Evolutionary conservation across 2,329 filamentous ascomycete species (phyloP).

Genomic region (Magnaporthales sp.): DNA sequence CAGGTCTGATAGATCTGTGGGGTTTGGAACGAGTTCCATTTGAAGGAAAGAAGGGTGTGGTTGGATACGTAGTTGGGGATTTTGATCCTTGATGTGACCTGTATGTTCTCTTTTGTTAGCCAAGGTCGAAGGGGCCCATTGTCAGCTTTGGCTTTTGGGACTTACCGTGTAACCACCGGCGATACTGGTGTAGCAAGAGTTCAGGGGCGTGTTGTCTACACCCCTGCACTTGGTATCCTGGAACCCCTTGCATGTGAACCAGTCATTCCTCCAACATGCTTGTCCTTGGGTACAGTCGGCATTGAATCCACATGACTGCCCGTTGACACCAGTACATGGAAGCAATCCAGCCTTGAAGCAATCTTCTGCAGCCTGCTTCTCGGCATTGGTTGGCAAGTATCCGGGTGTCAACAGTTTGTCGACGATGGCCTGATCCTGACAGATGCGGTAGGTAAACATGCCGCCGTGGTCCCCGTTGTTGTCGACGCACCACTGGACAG

Average conservation of each 20-base stretch:
- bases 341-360: constrained; percentile 41
- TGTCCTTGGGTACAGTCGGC: neutral
- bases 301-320: neutral
- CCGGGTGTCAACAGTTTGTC: constrained; percentile 37
- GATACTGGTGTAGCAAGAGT: neutral
- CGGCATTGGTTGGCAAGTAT: constrained; percentile 38
- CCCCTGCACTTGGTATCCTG: neutral
- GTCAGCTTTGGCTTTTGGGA: too few relatives aligned
- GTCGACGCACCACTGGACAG: constrained; percentile 47
- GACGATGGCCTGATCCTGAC: constrained; percentile 39
- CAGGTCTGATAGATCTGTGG: constrained; percentile 44
- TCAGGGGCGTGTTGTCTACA: neutral
- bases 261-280: neutral
- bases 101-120: too few relatives aligned
- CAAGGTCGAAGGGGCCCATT: too few relatives aligned
- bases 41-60: constrained; percentile 42
- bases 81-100: constrained; percentile 34
- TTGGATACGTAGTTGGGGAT: constrained; percentile 37
- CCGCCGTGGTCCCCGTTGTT: constrained; percentile 48
- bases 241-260: neutral
- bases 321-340: constrained; percentile 16
- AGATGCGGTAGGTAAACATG: constrained; percentile 47
- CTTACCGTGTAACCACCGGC: neutral
- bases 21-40: constrained; percentile 48
- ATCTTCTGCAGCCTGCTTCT: constrained; percentile 44